Percentiles rank a stretch among this genome's conserved stretches.
These are phyloP conservation scores for Xylaria palmicola DNA, from an alignment of 495 filamentous ascomycete species.

Conservation along the genomic window DNA sequence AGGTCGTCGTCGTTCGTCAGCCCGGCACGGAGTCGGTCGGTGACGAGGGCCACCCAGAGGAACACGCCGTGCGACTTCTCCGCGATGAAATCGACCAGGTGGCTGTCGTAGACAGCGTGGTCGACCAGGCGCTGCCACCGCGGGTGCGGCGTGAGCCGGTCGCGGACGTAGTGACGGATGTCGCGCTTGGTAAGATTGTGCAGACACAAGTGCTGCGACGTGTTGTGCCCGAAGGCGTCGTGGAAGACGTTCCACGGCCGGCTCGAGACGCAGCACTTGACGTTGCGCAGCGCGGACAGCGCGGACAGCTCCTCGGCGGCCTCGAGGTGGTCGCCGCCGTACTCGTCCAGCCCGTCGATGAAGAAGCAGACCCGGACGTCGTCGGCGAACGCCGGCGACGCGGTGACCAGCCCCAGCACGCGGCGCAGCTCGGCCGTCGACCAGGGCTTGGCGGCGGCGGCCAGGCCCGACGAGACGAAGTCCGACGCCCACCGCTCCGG, in stretches of 20 bases:
- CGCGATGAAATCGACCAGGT: constrained; percentile 28
- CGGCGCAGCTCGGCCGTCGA: not conserved
- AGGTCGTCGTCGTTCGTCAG: constrained; percentile 25
- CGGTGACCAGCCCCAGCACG: not conserved
- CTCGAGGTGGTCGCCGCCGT: constrained; percentile 19
- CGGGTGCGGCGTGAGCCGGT: constrained; percentile 17
- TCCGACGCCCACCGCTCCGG: constrained; percentile 15
- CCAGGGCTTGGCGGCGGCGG: constrained; percentile 6
- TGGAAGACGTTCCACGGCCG: constrained; percentile 48
- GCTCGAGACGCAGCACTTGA: constrained; percentile 54
- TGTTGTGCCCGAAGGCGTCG: constrained; percentile 31
- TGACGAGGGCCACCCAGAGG: constrained; percentile 40
- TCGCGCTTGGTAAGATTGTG: constrained; percentile 32
- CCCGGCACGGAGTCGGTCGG: constrained; percentile 17
- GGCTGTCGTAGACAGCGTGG: not conserved
- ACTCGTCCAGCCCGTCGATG: constrained; percentile 33
- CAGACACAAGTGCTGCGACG: constrained; percentile 11
- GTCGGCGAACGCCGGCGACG: no score
- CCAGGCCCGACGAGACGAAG: constrained; percentile 3
- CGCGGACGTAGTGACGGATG: constrained; percentile 29
- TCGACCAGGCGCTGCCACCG: constrained; percentile 11
- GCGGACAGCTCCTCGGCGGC: constrained; percentile 1
- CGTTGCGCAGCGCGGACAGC: constrained; percentile 15
- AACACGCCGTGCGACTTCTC: constrained; percentile 41
- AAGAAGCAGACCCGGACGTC: constrained; percentile 25